phyloP scores from a whole-genome alignment of 202 grass and related monocot genomes.

The Musa balbisiana region DNA sequence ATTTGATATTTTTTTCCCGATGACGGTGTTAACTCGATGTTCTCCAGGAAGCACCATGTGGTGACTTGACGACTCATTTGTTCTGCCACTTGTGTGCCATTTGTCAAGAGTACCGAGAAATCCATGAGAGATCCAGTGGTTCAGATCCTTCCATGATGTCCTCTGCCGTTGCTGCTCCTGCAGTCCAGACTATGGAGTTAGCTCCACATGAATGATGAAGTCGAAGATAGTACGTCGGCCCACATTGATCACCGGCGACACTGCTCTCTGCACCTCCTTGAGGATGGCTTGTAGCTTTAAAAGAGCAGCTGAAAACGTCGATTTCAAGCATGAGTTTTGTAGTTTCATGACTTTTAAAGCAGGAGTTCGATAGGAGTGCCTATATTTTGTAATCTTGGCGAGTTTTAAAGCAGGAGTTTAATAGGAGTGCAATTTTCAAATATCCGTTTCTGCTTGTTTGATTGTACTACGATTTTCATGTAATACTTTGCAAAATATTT shows the following conservation, averaged over 20 bases:
- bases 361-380: no score
- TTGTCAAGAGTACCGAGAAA: slow-evolving; percentile 92
- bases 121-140: slow-evolving; percentile 47
- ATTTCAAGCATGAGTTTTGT: not conserved
- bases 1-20: not conserved
- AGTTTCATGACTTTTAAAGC: not conserved
- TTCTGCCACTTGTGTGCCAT: slow-evolving; percentile 91
- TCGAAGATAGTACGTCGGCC: no score
- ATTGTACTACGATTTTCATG: no score
- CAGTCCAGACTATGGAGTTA: slow-evolving; percentile 58
- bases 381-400: not conserved
- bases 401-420: not conserved
- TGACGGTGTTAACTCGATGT: not conserved
- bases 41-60: slow-evolving; percentile 78
- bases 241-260: not conserved
- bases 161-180: slow-evolving; percentile 45
- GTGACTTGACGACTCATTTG: slow-evolving; percentile 75
- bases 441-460: no score
- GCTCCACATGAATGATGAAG: no score
- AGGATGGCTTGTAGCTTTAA: not conserved
- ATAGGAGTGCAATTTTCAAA: no score
- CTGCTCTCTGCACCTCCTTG: not conserved
- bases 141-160: slow-evolving; percentile 5
- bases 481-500: no score
- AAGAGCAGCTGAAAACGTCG: not conserved